Percentiles rank a stretch among this genome's conserved stretches.
Evolutionary conservation across 352 stramenopile species (phyloP).

Genomic region (Stephanocyclus meneghinianus): DNA sequence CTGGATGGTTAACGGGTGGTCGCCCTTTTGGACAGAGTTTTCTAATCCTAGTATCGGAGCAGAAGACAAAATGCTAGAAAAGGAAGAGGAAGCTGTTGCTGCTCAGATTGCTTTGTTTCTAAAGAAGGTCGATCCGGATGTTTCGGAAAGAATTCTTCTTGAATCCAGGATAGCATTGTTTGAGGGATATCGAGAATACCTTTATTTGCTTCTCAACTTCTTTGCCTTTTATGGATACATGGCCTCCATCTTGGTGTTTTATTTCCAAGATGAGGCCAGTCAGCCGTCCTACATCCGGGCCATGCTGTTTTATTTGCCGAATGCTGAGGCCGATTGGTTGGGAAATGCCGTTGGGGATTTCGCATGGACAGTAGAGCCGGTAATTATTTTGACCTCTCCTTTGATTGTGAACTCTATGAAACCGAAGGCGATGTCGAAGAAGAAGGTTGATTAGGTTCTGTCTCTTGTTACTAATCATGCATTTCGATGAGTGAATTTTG

Average conservation of each 20-base stretch:
- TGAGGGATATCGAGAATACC: constrained; percentile 74
- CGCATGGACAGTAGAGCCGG: constrained; percentile 80
- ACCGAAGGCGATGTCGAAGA: constrained; percentile 30
- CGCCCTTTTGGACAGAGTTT: constrained; percentile 42
- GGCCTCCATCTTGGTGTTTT: constrained; percentile 67
- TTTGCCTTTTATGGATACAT: constrained; percentile 83
- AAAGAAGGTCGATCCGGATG: constrained; percentile 31
- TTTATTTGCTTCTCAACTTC: constrained; percentile 81
- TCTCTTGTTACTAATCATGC: no score
- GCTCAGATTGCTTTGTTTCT: constrained; percentile 19
- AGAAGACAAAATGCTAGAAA: constrained; percentile 43
- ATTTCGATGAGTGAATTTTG: no score
- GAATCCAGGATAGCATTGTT: constrained; percentile 36
- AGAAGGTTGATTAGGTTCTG: constrained; percentile 35
- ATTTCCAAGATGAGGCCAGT: constrained; percentile 62
- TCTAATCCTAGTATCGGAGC: background rate
- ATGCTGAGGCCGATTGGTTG: constrained; percentile 74
- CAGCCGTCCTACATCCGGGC: constrained; percentile 56
- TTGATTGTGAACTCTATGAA: constrained; percentile 35
- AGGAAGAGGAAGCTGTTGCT: constrained; percentile 48
- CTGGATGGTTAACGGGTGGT: constrained; percentile 46
- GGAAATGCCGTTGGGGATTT: constrained; percentile 81
- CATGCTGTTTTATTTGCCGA: constrained; percentile 60
- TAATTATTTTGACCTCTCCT: constrained; percentile 63
- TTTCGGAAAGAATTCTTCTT: constrained; percentile 26